Evolutionary conservation across 2,329 filamentous ascomycete species (phyloP).

Genomic region (Xylariaceae sp.): DNA sequence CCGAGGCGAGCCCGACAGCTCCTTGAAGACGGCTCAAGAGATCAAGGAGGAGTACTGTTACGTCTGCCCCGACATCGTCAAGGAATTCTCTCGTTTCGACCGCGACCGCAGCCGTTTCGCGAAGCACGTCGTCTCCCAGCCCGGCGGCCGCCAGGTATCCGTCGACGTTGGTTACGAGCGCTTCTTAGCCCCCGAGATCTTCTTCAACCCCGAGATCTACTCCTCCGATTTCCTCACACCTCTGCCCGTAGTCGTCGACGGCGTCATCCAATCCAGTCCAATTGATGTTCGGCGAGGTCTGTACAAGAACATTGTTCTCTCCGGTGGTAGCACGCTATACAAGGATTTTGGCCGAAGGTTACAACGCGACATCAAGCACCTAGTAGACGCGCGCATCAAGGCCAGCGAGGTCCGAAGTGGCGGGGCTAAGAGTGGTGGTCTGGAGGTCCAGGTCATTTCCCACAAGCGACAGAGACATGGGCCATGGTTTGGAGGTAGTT

Average conservation of each 20-base stretch:
- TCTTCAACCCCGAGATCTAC: conserved; percentile 99
- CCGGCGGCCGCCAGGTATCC: conserved; percentile 76
- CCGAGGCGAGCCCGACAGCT: conserved; percentile 93
- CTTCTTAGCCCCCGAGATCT: conserved; percentile 97
- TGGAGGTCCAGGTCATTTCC: conserved; percentile 95
- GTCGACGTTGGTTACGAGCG: conserved; percentile 98
- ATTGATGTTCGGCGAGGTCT: conserved; percentile 95
- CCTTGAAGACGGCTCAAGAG: conserved; percentile 92
- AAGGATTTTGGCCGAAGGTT: conserved; percentile 96
- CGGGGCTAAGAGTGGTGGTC: conserved; percentile 84
- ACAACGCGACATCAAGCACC: conserved; percentile 93
- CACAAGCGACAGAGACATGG: conserved; percentile 97
- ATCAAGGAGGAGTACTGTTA: conserved; percentile 99
- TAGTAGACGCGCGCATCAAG: conserved; percentile 89
- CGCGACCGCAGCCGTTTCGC: conserved; percentile 86
- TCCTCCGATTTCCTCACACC: conserved; percentile 97
- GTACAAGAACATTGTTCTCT: conserved; percentile 99
- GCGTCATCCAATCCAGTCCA: conserved; percentile 93
- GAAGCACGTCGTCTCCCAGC: conserved; percentile 82
- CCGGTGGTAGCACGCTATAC: conserved; percentile 94
- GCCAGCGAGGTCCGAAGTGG: conserved; percentile 89
- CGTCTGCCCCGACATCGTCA: conserved; percentile 96
- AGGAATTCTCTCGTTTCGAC: conserved; percentile 94
- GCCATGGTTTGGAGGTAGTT: conserved; percentile 96
- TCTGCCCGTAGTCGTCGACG: conserved; percentile 88